Percentiles rank a stretch among this genome's conserved stretches.
Evolutionary conservation across 192 early-diverging fungal species (phyloP).

Genomic region (Coemansia sp.): DNA sequence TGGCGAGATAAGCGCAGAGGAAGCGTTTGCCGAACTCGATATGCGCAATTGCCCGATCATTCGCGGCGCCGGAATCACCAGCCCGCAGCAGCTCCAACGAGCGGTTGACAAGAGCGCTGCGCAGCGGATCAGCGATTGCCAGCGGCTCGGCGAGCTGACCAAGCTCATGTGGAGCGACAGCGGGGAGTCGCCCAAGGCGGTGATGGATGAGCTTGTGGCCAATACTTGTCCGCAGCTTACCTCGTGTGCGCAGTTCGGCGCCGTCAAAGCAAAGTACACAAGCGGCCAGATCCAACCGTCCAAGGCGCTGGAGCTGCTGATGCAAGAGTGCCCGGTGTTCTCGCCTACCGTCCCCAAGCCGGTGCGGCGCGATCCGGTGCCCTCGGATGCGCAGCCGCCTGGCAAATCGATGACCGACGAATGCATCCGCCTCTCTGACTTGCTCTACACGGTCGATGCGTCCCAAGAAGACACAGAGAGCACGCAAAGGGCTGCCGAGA

Average conservation of each 20-base stretch:
- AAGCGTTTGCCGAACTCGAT: slow-evolving; percentile 55
- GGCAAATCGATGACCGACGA: slow-evolving; percentile 54
- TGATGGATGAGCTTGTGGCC: slow-evolving; percentile 41
- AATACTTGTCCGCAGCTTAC: slow-evolving; percentile 37
- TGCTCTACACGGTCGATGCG: slow-evolving; percentile 43
- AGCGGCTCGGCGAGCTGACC: slow-evolving; percentile 21
- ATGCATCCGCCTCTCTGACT: slow-evolving; percentile 47
- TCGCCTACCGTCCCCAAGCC: slow-evolving; percentile 24
- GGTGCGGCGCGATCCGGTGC: not conserved
- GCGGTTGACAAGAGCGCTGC: slow-evolving; percentile 26
- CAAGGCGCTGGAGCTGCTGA: slow-evolving; percentile 36
- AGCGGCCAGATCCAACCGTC: slow-evolving; percentile 28
- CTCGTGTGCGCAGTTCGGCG: slow-evolving; percentile 32
- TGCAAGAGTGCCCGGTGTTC: slow-evolving; percentile 34
- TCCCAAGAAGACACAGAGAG: not conserved
- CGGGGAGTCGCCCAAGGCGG: slow-evolving; percentile 12
- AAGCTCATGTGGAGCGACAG: slow-evolving; percentile 21
- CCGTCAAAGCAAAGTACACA: slow-evolving; percentile 26
- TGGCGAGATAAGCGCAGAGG: slow-evolving; percentile 38
- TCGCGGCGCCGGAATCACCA: slow-evolving; percentile 52
- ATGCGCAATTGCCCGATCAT: slow-evolving; percentile 55
- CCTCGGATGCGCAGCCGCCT: slow-evolving; percentile 18
- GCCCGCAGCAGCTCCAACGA: slow-evolving; percentile 33
- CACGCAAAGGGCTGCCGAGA: slow-evolving; percentile 10
- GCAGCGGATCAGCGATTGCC: slow-evolving; percentile 12